A percentile compares a stretch with the other conserved stretches of the same genome.
These are phyloP conservation scores for Lasiodiplodia sp. DNA, from an alignment of 2,329 filamentous ascomycete genomes.

Conservation along the genomic window DNA sequence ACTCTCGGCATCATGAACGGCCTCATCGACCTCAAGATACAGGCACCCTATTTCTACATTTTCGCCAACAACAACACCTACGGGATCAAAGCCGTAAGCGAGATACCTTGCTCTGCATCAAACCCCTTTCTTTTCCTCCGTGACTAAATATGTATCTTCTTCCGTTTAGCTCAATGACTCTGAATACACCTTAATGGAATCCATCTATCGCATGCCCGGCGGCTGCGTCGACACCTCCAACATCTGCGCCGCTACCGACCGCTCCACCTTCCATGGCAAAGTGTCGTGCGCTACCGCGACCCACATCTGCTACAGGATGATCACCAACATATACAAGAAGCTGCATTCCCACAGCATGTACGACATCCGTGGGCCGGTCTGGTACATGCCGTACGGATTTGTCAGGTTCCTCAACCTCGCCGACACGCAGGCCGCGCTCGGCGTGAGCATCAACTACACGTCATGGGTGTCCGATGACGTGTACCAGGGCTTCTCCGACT, in stretches of 20 bases:
- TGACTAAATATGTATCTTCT: not conserved
- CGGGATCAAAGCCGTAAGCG: constrained; percentile 49
- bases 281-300: constrained; percentile 36
- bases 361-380: too few species aligned
- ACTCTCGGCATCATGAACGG: constrained; percentile 64
- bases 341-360: too few species aligned
- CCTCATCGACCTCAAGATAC: constrained; percentile 58
- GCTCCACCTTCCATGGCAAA: constrained; percentile 1
- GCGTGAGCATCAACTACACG: constrained; percentile 61
- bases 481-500: constrained; percentile 53
- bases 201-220: constrained; percentile 54
- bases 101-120: not conserved
- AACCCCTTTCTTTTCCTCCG: not conserved
- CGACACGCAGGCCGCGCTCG: constrained; percentile 42
- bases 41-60: constrained; percentile 55
- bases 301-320: constrained; percentile 50
- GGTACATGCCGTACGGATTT: too few species aligned
- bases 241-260: constrained; percentile 56
- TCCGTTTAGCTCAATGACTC: constrained; percentile 50
- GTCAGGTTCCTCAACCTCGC: constrained; percentile 58
- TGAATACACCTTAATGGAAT: constrained; percentile 53
- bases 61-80: constrained; percentile 65
- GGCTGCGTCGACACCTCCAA: constrained; percentile 61
- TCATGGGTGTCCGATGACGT: too few species aligned
- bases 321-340: too few species aligned